phyloP scores from a whole-genome alignment of 2,329 filamentous ascomycete species.

The Hymenoscyphus repandus region DNA sequence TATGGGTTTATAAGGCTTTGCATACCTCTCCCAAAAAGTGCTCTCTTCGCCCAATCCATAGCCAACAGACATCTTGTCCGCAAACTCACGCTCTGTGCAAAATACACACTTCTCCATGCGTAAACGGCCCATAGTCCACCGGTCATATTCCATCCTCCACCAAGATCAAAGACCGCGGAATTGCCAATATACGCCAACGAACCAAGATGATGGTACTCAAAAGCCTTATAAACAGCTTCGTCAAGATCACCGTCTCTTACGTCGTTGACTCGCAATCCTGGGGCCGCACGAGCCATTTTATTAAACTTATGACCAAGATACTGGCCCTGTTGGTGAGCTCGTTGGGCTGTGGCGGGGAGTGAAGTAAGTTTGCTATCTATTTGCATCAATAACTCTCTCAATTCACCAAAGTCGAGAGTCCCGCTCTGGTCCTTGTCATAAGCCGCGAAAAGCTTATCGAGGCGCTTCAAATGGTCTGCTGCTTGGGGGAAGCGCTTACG shows the following conservation, averaged over 20 bases:
- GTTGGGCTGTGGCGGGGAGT: slow-evolving; percentile 89
- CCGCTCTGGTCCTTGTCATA: slow-evolving; percentile 93
- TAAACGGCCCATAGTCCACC: slow-evolving; percentile 92
- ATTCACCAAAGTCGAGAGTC: slow-evolving; percentile 89
- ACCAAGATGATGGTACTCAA: slow-evolving; percentile 89
- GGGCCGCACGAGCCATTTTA: slow-evolving; percentile 73
- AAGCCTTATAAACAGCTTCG: slow-evolving; percentile 86
- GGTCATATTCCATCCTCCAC: slow-evolving; percentile 67
- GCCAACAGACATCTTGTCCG: slow-evolving; percentile 82
- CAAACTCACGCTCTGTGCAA: slow-evolving; percentile 93
- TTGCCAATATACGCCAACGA: slow-evolving; percentile 94
- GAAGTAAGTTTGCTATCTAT: slow-evolving; percentile 95
- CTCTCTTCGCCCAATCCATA: slow-evolving; percentile 99
- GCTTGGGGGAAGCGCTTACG: slow-evolving; percentile 90
- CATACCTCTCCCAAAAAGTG: slow-evolving; percentile 86
- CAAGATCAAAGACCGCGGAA: slow-evolving; percentile 88
- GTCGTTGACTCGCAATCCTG: slow-evolving; percentile 72
- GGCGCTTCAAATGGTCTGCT: slow-evolving; percentile 74
- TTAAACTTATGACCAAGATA: slow-evolving; percentile 95
- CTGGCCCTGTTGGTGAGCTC: slow-evolving; percentile 90
- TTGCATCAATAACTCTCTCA: slow-evolving; percentile 80
- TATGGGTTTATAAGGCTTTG: neutral
- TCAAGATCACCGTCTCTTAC: slow-evolving; percentile 87
- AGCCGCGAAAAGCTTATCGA: slow-evolving; percentile 85
- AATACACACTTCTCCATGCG: slow-evolving; percentile 93